phyloP scores from a whole-genome alignment of 768 basidiomycete species.

The Tricholoma sp. region DNA sequence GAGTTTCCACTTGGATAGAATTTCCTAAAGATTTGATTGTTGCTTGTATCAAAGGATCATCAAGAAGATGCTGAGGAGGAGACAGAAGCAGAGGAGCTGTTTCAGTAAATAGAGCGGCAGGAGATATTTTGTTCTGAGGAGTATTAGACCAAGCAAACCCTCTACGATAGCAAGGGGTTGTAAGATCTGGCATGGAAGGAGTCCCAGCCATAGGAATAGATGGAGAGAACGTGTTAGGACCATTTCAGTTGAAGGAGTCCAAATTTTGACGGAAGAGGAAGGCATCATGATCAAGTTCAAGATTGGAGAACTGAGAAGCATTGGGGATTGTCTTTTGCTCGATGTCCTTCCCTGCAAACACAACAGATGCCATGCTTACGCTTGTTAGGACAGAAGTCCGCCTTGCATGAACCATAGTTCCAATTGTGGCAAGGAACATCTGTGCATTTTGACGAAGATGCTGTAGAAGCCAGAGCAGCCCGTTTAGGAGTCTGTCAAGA shows the following conservation, averaged over 20 bases:
- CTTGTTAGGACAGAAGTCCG: background rate
- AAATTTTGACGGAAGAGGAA: background rate
- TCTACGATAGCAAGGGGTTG: no score
- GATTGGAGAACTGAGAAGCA: background rate
- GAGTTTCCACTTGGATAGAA: background rate
- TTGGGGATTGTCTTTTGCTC: no score
- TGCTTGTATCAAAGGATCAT: background rate
- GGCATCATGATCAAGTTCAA: no score
- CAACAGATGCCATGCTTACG: no score
- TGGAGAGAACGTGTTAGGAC: no score
- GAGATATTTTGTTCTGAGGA: no score
- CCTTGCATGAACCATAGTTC: background rate
- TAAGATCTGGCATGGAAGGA: no score
- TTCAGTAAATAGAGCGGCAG: no score
- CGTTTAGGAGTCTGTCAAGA: background rate
- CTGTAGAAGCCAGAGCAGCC: background rate
- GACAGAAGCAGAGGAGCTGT: background rate
- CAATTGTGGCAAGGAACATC: background rate
- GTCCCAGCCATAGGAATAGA: no score
- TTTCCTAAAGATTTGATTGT: background rate
- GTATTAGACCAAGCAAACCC: no score
- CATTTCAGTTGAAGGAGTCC: background rate
- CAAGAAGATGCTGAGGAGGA: no score
- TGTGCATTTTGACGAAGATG: background rate
- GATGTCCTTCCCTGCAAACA: no score